These are phyloP conservation scores for Lentinula edodes DNA, from an alignment of 768 basidiomycete species.

Conservation along the genomic window DNA sequence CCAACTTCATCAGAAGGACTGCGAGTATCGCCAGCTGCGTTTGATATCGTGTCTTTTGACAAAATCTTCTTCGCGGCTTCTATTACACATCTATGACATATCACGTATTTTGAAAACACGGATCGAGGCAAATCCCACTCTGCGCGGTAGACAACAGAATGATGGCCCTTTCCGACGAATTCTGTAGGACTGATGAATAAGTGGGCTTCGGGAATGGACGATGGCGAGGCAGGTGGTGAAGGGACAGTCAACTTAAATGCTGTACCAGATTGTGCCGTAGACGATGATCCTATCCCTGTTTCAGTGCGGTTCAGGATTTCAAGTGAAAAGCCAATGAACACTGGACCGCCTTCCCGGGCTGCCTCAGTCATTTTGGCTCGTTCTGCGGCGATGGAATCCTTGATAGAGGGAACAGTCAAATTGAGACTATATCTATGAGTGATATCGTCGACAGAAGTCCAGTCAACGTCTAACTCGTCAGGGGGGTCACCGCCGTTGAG, in stretches of 20 bases:
- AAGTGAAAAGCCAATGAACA: neutral
- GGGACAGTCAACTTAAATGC: conserved; percentile 12
- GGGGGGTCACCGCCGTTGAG: conserved; percentile 10
- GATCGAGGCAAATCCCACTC: conserved; percentile 4
- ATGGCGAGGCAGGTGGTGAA: conserved; percentile 11
- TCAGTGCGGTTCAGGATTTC: conserved; percentile 23
- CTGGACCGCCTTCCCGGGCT: neutral
- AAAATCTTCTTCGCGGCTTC: conserved; percentile 1
- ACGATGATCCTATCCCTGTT: conserved; percentile 9
- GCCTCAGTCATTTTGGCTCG: neutral
- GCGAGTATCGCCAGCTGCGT: neutral
- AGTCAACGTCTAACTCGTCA: conserved; percentile 7
- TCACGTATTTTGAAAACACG: neutral
- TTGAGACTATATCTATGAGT: conserved; percentile 24
- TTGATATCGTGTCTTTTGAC: no score
- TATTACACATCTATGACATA: neutral
- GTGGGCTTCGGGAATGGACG: conserved; percentile 27
- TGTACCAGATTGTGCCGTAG: conserved; percentile 6
- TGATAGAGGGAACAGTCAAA: neutral
- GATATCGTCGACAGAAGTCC: conserved; percentile 24
- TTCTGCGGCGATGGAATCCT: conserved; percentile 2
- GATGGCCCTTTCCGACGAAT: neutral
- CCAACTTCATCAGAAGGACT: neutral
- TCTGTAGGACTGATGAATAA: neutral
- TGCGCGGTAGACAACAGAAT: conserved; percentile 1